Conservation (phyloP, 2,329 filamentous ascomycete genomes). For the Truncatella angustata region DNA sequence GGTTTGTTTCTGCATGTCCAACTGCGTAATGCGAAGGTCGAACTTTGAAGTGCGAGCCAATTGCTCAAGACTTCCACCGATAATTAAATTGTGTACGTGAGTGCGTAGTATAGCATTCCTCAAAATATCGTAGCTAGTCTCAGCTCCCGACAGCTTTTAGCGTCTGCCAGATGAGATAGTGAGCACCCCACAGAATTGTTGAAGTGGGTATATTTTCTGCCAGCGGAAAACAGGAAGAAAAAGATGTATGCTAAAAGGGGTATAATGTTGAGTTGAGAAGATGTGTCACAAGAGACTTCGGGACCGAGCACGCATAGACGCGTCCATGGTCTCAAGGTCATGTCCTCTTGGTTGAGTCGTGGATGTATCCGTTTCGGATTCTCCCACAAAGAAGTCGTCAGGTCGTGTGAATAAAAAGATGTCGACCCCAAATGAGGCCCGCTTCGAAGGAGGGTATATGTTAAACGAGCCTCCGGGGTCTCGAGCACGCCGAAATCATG, state of each 20-base stretch:
- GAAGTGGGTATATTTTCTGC: conserved; percentile 14
- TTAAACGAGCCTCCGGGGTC: conserved; percentile 19
- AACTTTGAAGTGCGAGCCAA: too few species aligned
- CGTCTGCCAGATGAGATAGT: not conserved
- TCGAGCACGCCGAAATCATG: conserved; percentile 17
- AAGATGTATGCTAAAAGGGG: conserved; percentile 12
- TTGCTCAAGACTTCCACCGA: too few species aligned
- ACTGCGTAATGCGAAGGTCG: too few species aligned
- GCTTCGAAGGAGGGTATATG: conserved; percentile 16
- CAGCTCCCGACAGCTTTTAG: not conserved
- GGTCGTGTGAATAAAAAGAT: conserved; percentile 22
- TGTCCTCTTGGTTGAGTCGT: conserved; percentile 15
- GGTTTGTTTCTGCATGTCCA: too few species aligned
- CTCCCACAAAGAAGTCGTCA: conserved; percentile 8
- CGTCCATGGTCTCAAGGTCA: conserved; percentile 23
- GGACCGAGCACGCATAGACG: conserved; percentile 24
- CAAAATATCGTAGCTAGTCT: not conserved
- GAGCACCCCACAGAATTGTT: conserved; percentile 10
- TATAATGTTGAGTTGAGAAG: conserved; percentile 13
- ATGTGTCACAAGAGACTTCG: conserved; percentile 3
- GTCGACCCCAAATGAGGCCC: conserved; percentile 20
- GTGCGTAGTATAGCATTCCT: not conserved
- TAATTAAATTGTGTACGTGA: not conserved
- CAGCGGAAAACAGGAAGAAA: conserved; percentile 9
- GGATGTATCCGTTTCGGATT: conserved; percentile 12